These are phyloP conservation scores for Russula olivacea DNA, from an alignment of 768 basidiomycete species.

Conservation along the genomic window DNA sequence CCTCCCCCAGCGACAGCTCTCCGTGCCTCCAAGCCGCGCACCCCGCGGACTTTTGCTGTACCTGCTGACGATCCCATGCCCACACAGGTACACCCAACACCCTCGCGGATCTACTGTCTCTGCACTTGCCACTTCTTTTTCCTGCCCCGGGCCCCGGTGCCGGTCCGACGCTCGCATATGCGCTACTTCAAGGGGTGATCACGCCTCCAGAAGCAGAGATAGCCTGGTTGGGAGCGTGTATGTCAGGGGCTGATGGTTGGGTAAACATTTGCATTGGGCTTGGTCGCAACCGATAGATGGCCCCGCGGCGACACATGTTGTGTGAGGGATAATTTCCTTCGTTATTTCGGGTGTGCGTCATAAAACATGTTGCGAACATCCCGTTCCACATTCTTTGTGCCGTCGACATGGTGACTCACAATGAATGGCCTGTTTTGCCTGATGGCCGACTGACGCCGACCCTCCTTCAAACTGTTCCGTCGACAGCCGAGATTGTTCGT, in stretches of 20 bases:
- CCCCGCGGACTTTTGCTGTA: constrained; percentile 6
- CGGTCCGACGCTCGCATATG: constrained; percentile 50
- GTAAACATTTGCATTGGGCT: constrained; percentile 77
- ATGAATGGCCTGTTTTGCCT: neutral
- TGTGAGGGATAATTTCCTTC: neutral
- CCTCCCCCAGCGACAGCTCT: neutral
- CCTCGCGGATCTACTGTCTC: constrained; percentile 58
- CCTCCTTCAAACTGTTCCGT: constrained; percentile 1
- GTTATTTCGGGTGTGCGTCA: neutral
- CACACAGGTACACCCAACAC: constrained; percentile 63
- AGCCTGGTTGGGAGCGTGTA: constrained; percentile 89
- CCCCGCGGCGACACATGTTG: neutral
- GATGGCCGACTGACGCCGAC: constrained; percentile 9
- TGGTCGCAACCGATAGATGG: constrained; percentile 24
- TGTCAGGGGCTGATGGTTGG: constrained; percentile 95
- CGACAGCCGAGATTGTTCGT: constrained; percentile 12
- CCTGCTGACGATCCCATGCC: constrained; percentile 22
- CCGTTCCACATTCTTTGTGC: neutral
- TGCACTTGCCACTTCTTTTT: constrained; percentile 77
- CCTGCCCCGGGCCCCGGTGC: constrained; percentile 36
- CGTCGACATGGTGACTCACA: constrained; percentile 21
- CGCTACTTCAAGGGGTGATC: constrained; percentile 78
- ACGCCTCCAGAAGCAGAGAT: constrained; percentile 83
- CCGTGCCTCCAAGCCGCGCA: constrained; percentile 4
- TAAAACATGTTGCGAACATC: neutral